Percentiles rank a stretch among this genome's conserved stretches.
phyloP scores from a whole-genome alignment of 768 basidiomycete species.

The Mycena latifolia region DNA sequence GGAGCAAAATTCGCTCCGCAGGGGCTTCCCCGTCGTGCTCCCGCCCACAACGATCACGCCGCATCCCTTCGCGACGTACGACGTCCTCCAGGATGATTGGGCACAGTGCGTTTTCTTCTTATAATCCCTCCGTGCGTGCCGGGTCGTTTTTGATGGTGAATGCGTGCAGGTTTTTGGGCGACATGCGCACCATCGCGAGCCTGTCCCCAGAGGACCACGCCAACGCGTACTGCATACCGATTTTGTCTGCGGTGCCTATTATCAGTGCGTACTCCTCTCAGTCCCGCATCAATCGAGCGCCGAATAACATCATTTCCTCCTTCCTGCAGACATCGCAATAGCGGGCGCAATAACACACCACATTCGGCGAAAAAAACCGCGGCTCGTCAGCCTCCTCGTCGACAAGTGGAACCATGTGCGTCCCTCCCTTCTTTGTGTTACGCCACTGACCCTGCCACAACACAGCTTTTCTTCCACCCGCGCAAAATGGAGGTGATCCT shows the following conservation, averaged over 20 bases:
- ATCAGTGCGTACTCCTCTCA: slow-evolving; percentile 41
- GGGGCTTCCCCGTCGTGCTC: slow-evolving; percentile 58
- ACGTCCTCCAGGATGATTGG: slow-evolving; percentile 66
- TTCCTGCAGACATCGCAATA: slow-evolving; percentile 32
- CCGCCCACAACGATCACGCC: slow-evolving; percentile 53
- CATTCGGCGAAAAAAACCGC: slow-evolving; percentile 47
- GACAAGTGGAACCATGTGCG: slow-evolving; percentile 66
- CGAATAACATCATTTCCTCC: background rate
- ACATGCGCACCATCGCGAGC: slow-evolving; percentile 48
- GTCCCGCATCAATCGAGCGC: background rate
- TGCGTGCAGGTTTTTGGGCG: slow-evolving; percentile 51
- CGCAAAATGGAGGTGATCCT: slow-evolving; percentile 59
- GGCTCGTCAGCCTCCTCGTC: slow-evolving; percentile 54
- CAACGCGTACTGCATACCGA: slow-evolving; percentile 41
- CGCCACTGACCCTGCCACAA: background rate
- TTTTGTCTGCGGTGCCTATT: slow-evolving; percentile 45
- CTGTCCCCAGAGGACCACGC: slow-evolving; percentile 50
- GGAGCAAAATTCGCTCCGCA: slow-evolving; percentile 47
- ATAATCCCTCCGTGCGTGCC: too few relatives aligned
- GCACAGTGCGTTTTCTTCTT: slow-evolving; percentile 43
- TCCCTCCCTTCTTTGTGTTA: background rate
- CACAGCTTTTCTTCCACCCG: slow-evolving; percentile 63
- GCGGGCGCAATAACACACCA: slow-evolving; percentile 46
- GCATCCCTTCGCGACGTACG: slow-evolving; percentile 66
- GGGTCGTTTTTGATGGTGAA: too few relatives aligned